Conservation (phyloP, 345 rosid species). For the Reutealis trisperma region DNA sequence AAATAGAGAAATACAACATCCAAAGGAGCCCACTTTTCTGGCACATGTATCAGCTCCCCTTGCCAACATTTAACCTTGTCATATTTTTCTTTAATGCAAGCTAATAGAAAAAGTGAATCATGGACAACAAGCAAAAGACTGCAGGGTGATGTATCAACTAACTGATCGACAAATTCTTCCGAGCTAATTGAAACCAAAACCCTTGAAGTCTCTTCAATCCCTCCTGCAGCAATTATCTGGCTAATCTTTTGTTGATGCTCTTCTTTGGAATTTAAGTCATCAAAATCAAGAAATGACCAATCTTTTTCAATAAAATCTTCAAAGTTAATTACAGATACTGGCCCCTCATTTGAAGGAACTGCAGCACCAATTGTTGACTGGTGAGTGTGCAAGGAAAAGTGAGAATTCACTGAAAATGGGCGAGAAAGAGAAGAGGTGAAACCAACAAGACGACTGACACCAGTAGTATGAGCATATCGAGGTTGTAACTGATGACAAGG, state of each 20-base stretch:
- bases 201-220: conserved; percentile 55
- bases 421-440: conserved; percentile 15
- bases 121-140: conserved; percentile 72
- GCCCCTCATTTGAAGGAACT: conserved; percentile 54
- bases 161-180: conserved; percentile 63
- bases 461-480: neutral
- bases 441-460: neutral
- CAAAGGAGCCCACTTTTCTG: conserved; percentile 85
- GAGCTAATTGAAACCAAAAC: conserved; percentile 74
- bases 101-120: conserved; percentile 78
- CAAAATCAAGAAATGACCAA: conserved; percentile 85
- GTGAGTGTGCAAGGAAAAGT: conserved; percentile 22
- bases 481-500: conserved; percentile 9
- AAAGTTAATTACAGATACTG: conserved; percentile 39
- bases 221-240: conserved; percentile 66
- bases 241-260: conserved; percentile 45
- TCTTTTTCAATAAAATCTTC: conserved; percentile 78
- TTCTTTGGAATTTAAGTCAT: conserved; percentile 44
- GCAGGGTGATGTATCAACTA: conserved; percentile 54
- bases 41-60: conserved; percentile 76
- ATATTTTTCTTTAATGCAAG: conserved; percentile 72
- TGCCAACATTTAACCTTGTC: conserved; percentile 94
- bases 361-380: conserved; percentile 23
- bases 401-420: conserved; percentile 16
- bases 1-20: conserved; percentile 82